Percentiles rank a stretch among this genome's conserved stretches.
phyloP scores from a whole-genome alignment of 768 basidiomycete species.

The Chalciporus sphaerocephalus region DNA sequence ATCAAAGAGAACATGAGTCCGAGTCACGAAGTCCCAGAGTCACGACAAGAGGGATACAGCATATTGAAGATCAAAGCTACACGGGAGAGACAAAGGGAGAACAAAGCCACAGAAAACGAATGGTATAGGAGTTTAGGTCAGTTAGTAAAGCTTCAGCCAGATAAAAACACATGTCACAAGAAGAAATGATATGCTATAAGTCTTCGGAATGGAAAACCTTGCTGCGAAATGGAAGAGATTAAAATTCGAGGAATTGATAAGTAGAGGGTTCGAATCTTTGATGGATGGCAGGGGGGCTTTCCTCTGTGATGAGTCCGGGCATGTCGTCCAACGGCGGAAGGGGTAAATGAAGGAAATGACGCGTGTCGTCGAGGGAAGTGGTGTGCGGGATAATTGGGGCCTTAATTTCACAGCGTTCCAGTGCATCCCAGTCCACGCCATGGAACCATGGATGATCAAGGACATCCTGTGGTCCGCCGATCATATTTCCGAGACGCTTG shows the following conservation, averaged over 20 bases:
- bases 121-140: conserved; percentile 8
- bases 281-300: conserved; percentile 52
- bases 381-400: conserved; percentile 85
- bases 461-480: conserved; percentile 87
- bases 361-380: conserved; percentile 75
- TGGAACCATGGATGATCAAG: conserved; percentile 92
- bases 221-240: conserved; percentile 22
- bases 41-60: conserved; percentile 26
- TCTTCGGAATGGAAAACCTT: conserved; percentile 4
- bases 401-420: conserved; percentile 82
- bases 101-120: neutral
- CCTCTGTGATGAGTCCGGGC: conserved; percentile 68
- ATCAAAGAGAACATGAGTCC: conserved; percentile 4
- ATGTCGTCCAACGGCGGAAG: conserved; percentile 75
- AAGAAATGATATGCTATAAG: conserved; percentile 27
- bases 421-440: conserved; percentile 88
- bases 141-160: neutral
- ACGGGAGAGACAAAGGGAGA: conserved; percentile 10
- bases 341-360: conserved; percentile 79
- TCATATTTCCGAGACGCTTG: conserved; percentile 89
- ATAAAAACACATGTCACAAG: conserved; percentile 5
- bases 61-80: conserved; percentile 29
- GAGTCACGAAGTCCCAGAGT: conserved; percentile 2
- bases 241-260: conserved; percentile 77
- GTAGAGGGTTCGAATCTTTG: conserved; percentile 63